Conservation (phyloP, 164 flowering plant genomes). For the Tetracentron sinense region DNA sequence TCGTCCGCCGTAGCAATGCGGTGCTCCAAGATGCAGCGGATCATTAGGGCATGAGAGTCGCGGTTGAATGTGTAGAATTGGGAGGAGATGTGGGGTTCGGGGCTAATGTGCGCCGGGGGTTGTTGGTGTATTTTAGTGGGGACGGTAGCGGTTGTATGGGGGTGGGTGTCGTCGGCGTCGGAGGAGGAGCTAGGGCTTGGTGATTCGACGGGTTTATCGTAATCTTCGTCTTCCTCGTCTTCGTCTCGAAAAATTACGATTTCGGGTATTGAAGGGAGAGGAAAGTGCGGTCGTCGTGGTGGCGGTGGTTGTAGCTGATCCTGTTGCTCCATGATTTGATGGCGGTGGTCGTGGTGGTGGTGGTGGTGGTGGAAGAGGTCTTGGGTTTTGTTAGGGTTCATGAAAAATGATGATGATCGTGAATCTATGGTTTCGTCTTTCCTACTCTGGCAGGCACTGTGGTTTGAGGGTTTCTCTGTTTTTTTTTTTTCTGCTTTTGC, state of each 20-base stretch:
- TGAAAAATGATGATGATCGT: conserved; percentile 4
- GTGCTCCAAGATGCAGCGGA: conserved; percentile 45
- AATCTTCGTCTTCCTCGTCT: conserved; percentile 23
- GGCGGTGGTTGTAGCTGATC: conserved; percentile 4
- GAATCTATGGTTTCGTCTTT: too few relatives aligned
- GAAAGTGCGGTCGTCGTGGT: conserved; percentile 20
- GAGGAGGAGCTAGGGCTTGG: conserved; percentile 27
- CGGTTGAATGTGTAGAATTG: conserved; percentile 74
- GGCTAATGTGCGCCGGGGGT: conserved; percentile 30
- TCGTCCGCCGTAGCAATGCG: conserved; percentile 56
- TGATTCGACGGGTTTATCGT: conserved; percentile 22
- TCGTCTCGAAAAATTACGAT: conserved; percentile 46
- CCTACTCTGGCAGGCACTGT: too few relatives aligned
- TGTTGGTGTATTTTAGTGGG: not conserved
- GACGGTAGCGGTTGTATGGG: conserved; percentile 2
- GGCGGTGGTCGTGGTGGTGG: conserved; percentile 22
- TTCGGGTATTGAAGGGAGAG: conserved; percentile 32
- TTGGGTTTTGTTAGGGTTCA: conserved; percentile 44
- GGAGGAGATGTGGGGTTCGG: conserved; percentile 63
- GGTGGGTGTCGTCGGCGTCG: conserved; percentile 5
- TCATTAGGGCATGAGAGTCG: conserved; percentile 67
- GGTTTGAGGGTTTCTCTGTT: too few relatives aligned
- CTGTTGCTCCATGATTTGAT: conserved; percentile 12
- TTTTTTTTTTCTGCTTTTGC: too few relatives aligned
- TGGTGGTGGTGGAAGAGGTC: conserved; percentile 21